These are phyloP conservation scores for Angophora floribunda DNA, from an alignment of 345 rosid genomes.

Conservation along the genomic window DNA sequence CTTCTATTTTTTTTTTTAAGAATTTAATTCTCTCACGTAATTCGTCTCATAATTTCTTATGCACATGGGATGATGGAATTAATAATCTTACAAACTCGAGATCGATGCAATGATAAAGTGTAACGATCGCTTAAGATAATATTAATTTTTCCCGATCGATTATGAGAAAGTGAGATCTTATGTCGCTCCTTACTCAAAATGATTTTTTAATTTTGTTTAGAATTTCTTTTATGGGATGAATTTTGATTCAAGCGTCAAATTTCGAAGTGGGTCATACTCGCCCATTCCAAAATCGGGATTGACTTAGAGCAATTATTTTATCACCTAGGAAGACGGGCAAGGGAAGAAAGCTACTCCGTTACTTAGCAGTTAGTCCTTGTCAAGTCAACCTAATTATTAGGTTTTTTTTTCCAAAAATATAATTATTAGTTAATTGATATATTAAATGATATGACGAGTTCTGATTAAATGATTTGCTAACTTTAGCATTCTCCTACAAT, in stretches of 20 bases:
- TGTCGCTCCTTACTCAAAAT: rapidly evolving
- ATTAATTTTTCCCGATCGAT: not conserved
- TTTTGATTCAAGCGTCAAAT: not conserved
- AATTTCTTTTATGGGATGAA: not conserved
- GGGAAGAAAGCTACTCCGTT: not conserved
- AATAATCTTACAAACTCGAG: not conserved
- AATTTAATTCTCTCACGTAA: not conserved
- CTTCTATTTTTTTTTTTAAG: too few species aligned
- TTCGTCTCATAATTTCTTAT: too few species aligned
- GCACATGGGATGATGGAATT: not conserved
- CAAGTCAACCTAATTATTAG: too few species aligned
- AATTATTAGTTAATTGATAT: not conserved
- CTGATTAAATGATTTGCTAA: rapidly evolving
- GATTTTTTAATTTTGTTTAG: not conserved
- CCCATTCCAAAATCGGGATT: not conserved
- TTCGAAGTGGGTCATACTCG: not conserved
- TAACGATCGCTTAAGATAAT: rapidly evolving
- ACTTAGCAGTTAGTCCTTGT: not conserved
- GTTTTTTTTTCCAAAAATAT: not conserved
- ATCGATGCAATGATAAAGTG: not conserved
- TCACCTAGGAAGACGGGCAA: too few species aligned
- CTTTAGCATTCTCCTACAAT: not conserved
- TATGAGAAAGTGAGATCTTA: not conserved
- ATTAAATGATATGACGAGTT: not conserved
- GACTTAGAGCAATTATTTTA: not conserved